Percentiles rank a stretch among this genome's conserved stretches.
Evolutionary conservation across 2,329 filamentous ascomycete genomes (phyloP).

Genomic region (Ophiosphaerella korrae): DNA sequence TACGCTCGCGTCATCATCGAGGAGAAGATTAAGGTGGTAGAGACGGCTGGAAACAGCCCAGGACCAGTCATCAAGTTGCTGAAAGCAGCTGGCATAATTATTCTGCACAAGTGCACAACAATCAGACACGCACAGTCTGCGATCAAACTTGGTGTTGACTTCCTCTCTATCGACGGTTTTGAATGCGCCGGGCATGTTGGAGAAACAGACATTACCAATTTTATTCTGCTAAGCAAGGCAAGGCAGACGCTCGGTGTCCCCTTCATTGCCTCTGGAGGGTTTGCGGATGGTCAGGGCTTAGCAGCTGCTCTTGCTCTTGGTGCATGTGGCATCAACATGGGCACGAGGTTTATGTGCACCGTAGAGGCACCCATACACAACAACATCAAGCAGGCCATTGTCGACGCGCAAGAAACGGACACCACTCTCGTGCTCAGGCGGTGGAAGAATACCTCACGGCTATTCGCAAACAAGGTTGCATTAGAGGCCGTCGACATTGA

Average conservation of each 20-base stretch:
- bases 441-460: slow-evolving; percentile 89
- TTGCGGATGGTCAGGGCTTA: slow-evolving; percentile 91
- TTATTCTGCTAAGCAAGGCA: slow-evolving; percentile 83
- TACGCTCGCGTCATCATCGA: slow-evolving; percentile 94
- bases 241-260: slow-evolving; percentile 83
- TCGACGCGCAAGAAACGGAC: slow-evolving; percentile 85
- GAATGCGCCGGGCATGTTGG: slow-evolving; percentile 93
- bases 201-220: slow-evolving; percentile 86
- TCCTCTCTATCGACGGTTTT: slow-evolving; percentile 95
- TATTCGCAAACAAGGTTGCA: slow-evolving; percentile 91
- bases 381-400: slow-evolving; percentile 93
- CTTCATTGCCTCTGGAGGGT: slow-evolving; percentile 95
- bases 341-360: slow-evolving; percentile 96
- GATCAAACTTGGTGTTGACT: slow-evolving; percentile 93
- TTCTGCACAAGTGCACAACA: slow-evolving; percentile 97
- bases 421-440: slow-evolving; percentile 85
- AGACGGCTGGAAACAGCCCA: slow-evolving; percentile 89
- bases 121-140: slow-evolving; percentile 92
- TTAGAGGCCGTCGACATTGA: slow-evolving; percentile 82
- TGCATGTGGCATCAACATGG: slow-evolving; percentile 97
- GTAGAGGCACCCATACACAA: slow-evolving; percentile 88
- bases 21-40: slow-evolving; percentile 87
- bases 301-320: slow-evolving; percentile 89
- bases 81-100: slow-evolving; percentile 76
- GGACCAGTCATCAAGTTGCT: slow-evolving; percentile 89